Percentiles rank a stretch among this genome's conserved stretches.
Evolutionary conservation across 768 basidiomycete species (phyloP).

Genomic region (Boletus eberwhitei): DNA sequence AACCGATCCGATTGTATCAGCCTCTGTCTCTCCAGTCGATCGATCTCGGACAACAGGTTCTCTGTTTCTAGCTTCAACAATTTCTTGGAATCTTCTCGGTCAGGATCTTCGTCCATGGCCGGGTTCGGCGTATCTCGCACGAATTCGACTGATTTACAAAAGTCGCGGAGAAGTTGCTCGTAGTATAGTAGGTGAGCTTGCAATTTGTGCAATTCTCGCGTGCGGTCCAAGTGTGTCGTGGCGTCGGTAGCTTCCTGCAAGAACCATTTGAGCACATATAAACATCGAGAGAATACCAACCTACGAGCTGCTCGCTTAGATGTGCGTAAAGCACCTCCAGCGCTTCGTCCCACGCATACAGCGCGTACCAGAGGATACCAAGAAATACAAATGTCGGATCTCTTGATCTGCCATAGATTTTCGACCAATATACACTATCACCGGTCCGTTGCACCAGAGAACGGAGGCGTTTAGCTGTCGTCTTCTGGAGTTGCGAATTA

Average conservation of each 20-base stretch:
- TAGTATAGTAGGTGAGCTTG: constrained; percentile 59
- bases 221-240: constrained; percentile 37
- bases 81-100: constrained; percentile 2
- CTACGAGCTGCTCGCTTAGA: constrained; percentile 44
- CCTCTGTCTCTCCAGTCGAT: constrained; percentile 33
- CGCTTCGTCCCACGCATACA: constrained; percentile 62
- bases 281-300: neutral
- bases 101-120: constrained; percentile 32
- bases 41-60: constrained; percentile 41
- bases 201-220: constrained; percentile 53
- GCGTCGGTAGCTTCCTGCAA: constrained; percentile 44
- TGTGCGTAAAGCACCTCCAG: constrained; percentile 51
- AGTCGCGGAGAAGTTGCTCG: constrained; percentile 51
- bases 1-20: constrained; percentile 27
- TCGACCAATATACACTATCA: constrained; percentile 37
- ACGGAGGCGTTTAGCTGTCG: constrained; percentile 27
- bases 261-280: neutral
- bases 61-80: constrained; percentile 19
- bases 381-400: constrained; percentile 35
- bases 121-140: constrained; percentile 49
- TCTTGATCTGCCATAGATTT: constrained; percentile 29
- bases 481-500: constrained; percentile 21
- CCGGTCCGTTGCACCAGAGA: constrained; percentile 32
- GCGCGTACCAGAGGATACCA: constrained; percentile 52
- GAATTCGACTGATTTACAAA: constrained; percentile 50